Evolutionary conservation across 768 basidiomycete species (phyloP).

Genomic region (Cytidiella melzeri): DNA sequence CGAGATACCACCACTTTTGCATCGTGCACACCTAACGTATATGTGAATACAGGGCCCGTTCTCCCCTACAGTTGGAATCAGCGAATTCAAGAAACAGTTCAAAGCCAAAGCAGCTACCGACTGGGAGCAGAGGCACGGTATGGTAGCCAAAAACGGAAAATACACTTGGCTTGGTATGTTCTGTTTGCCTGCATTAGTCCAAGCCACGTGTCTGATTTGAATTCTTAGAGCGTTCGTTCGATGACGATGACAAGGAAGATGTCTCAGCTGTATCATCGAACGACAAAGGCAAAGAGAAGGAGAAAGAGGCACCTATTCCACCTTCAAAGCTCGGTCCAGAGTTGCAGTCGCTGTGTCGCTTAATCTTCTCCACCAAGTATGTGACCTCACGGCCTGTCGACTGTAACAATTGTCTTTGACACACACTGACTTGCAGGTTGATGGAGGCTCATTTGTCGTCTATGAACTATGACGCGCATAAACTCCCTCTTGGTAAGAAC

Average conservation of each 20-base stretch:
- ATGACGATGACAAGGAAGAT: constrained; percentile 41
- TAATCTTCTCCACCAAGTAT: constrained; percentile 48
- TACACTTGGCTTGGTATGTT: constrained; percentile 51
- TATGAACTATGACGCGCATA: constrained; percentile 64
- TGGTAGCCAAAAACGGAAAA: constrained; percentile 48
- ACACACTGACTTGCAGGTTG: constrained; percentile 27
- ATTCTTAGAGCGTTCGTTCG: constrained; percentile 40
- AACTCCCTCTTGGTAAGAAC: constrained; percentile 47
- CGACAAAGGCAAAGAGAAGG: constrained; percentile 25
- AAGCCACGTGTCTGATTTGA: neutral
- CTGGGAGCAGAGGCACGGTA: constrained; percentile 47
- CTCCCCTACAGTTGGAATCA: constrained; percentile 30
- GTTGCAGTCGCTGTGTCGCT: constrained; percentile 41
- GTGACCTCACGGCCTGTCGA: too few species aligned
- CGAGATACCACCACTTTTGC: neutral
- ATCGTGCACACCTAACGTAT: neutral
- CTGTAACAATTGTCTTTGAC: neutral
- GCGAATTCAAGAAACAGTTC: constrained; percentile 59
- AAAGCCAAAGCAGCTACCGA: constrained; percentile 41
- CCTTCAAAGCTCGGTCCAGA: constrained; percentile 38
- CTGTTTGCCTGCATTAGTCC: too few species aligned
- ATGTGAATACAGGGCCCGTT: constrained; percentile 39
- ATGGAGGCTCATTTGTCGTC: constrained; percentile 50
- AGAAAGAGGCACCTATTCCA: constrained; percentile 34
- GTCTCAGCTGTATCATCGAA: constrained; percentile 20